Evolutionary conservation across 2,329 filamentous ascomycete species (phyloP), one percentile per base, ranked within the genome.

Genomic region (Penicillium sclerotiorum): DNA sequence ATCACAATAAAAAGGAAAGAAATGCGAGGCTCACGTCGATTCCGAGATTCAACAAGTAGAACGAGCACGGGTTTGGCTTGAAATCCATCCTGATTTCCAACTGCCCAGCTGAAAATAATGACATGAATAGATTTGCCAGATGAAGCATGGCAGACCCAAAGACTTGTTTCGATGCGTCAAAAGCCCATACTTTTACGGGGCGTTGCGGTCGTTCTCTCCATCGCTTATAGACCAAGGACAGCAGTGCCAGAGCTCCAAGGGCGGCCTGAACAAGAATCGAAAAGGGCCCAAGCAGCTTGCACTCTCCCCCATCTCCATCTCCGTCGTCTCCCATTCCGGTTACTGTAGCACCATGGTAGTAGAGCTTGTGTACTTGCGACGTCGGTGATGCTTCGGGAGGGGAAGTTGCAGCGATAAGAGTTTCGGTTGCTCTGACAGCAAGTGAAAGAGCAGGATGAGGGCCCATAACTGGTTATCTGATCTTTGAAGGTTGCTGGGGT

Each of bases 1-100:
- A 23, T 9, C 22, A 45, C 38, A 47, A 18, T 8, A 23, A 20
- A 18, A 13, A n/a, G 13, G 23, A 17, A 27, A 9, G 32, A 12
- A n/a, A n/a, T n/a, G n/a, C n/a, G n/a, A n/a, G n/a, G 84, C 90
- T 83, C 77, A 96, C 93, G 74, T 99, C 94, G 58, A 99, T 96
- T 37, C 84, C 93, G 49, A 99, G 73, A 67, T 99, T 99, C 61
- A 99, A 78, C 21, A 99, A 74, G 69, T 99, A 99, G 67, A 95
- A 97, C 1, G 91, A 96, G 75, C 94, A 99, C 8, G 94, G 94
- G 62, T 99, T 99, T 7, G 94, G 92, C 51, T 79, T 78, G 58
- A 89, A 89, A 72, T 67, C 58, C 33, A 63, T 69, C 27, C 59
- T 63, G 27, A 73, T 69, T 32, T 74, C 68, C 28, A 97, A 88